phyloP scores from a whole-genome alignment of 176 grass and related monocot species.

The Aegilops longissima region DNA sequence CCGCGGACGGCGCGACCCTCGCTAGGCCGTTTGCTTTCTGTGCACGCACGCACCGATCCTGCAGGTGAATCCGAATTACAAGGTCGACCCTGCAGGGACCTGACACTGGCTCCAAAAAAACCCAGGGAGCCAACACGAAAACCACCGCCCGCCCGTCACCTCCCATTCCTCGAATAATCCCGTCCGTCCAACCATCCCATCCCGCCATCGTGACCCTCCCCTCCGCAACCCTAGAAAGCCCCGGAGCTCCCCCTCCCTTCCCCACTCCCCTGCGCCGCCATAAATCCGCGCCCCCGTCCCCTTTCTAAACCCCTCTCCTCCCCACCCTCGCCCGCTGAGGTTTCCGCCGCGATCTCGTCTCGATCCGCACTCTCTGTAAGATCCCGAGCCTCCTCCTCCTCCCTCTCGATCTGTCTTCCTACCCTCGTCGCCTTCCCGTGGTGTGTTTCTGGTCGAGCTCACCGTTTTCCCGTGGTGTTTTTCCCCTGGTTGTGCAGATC shows the following conservation, averaged over 20 bases:
- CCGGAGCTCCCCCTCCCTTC: no score
- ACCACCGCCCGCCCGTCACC: background rate
- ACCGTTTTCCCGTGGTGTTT: background rate
- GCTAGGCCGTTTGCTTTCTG: no score
- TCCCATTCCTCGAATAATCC: background rate
- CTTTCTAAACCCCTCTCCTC: slow-evolving; percentile 18
- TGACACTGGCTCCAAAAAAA: background rate
- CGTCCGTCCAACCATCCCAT: background rate
- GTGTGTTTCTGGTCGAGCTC: background rate
- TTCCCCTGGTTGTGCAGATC: slow-evolving; percentile 13
- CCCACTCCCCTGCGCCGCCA: slow-evolving; percentile 26
- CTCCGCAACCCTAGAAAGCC: slow-evolving; percentile 37
- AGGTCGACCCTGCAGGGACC: no score
- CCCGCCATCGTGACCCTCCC: background rate
- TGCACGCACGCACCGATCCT: background rate
- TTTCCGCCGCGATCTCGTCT: slow-evolving; percentile 18
- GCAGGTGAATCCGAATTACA: no score
- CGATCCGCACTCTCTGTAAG: background rate
- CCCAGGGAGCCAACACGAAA: fast-evolving
- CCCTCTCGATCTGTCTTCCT: background rate
- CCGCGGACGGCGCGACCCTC: no score
- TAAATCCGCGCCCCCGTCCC: background rate
- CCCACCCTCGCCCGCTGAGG: background rate
- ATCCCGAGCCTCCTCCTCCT: background rate
- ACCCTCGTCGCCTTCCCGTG: background rate